Conservation (phyloP, 164 flowering plant species). For the Magnolia kwangsiensis region DNA sequence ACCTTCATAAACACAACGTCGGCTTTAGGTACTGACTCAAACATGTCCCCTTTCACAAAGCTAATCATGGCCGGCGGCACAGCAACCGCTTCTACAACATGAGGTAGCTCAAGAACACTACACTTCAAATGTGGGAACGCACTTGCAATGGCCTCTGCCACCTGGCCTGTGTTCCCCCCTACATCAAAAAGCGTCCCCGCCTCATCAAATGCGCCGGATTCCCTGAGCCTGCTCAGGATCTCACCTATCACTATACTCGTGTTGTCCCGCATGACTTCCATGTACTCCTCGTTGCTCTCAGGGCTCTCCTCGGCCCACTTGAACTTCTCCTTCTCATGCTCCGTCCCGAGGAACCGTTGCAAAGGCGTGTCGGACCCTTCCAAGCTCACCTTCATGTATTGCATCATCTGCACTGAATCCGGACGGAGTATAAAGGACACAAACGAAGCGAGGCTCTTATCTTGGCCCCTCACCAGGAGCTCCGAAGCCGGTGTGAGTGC, state of each 20-base stretch:
- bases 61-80: background rate
- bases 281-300: background rate
- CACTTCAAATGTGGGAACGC: constrained; percentile 20
- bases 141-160: constrained; percentile 23
- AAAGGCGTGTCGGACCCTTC: background rate
- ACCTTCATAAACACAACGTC: constrained; percentile 1
- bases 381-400: background rate
- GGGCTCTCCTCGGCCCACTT: background rate
- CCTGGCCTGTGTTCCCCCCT: constrained; percentile 37
- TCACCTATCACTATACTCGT: background rate
- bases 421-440: background rate
- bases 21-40: background rate
- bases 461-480: background rate
- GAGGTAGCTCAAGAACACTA: background rate
- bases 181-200: constrained; percentile 31
- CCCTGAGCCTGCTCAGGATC: background rate
- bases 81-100: background rate
- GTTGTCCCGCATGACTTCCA: background rate
- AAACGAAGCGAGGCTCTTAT: background rate
- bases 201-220: constrained; percentile 20
- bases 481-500: constrained; percentile 1
- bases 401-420: background rate
- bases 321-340: background rate
- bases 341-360: background rate
- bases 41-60: background rate